Conservation (phyloP, 768 basidiomycete species). For the Grammothele lineata region DNA sequence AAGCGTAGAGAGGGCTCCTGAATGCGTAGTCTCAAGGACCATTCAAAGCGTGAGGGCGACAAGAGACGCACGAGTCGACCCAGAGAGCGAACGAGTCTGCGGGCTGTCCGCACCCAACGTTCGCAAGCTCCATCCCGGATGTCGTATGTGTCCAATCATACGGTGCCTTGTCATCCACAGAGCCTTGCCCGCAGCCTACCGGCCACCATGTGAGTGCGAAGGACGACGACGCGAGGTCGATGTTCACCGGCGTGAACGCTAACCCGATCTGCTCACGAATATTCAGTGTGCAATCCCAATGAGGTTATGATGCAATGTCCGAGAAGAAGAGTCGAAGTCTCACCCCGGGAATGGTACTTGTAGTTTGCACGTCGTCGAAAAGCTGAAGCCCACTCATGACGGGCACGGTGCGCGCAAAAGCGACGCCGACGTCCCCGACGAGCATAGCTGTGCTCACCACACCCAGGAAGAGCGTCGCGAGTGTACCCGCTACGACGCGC, state of each 20-base stretch:
- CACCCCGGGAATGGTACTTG: too few species aligned
- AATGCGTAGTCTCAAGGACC: too few species aligned
- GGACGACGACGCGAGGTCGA: not conserved
- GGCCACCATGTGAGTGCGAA: constrained; percentile 1
- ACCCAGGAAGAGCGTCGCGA: not conserved
- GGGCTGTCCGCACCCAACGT: not conserved
- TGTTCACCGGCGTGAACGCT: not conserved
- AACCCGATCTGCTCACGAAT: not conserved
- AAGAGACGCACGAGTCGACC: not conserved
- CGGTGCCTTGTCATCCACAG: not conserved
- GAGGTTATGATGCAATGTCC: too few species aligned
- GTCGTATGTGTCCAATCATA: not conserved
- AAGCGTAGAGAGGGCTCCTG: not conserved
- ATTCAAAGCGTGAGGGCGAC: too few species aligned
- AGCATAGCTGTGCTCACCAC: not conserved
- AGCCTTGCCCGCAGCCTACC: not conserved
- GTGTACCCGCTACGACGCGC: not conserved
- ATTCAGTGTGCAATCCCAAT: too few species aligned
- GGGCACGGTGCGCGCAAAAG: not conserved
- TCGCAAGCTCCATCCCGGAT: not conserved
- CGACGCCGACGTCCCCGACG: not conserved
- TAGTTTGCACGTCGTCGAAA: too few species aligned
- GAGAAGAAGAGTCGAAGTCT: too few species aligned
- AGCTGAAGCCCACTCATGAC: not conserved
- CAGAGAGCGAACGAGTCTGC: not conserved